phyloP scores from a whole-genome alignment of 1,284 basidiomycete species.

The Ustilago bromivora region DNA sequence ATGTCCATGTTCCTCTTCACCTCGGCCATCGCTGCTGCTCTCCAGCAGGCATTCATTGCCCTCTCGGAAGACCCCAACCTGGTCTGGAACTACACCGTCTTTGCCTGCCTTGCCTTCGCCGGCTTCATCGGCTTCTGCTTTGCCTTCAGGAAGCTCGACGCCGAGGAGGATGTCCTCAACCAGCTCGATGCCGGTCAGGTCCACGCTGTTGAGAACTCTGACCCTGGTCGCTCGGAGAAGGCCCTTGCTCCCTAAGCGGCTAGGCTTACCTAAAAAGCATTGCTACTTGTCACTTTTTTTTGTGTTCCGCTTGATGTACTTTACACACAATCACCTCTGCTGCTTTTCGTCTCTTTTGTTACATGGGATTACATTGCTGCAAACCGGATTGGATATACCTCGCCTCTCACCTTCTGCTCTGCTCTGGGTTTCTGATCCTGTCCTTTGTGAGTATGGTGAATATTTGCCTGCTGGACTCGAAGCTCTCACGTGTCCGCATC shows the following conservation, averaged over 20 bases:
- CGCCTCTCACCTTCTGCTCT: not conserved
- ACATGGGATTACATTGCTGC: conserved; percentile 11
- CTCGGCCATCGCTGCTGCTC: conserved; percentile 74
- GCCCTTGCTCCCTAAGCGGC: conserved; percentile 22
- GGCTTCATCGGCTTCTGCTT: conserved; percentile 76
- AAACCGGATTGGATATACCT: conserved; percentile 31
- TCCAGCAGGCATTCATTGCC: conserved; percentile 75
- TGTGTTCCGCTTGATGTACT: conserved; percentile 17
- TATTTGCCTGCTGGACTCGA: no score
- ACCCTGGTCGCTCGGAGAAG: conserved; percentile 36
- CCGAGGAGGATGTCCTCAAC: conserved; percentile 73
- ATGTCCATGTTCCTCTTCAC: conserved; percentile 75
- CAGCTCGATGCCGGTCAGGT: conserved; percentile 50
- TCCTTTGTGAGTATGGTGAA: no score
- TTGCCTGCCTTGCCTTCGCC: conserved; percentile 72
- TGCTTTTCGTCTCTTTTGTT: conserved; percentile 5
- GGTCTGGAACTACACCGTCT: conserved; percentile 73
- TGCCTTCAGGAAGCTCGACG: conserved; percentile 76
- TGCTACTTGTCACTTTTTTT: not conserved
- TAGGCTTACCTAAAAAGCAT: not conserved
- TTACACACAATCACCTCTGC: conserved; percentile 14
- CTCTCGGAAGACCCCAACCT: conserved; percentile 73
- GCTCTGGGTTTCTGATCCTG: not conserved
- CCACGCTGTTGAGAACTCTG: conserved; percentile 19
- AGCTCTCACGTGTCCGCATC: not conserved